phyloP scores from a whole-genome alignment of 495 filamentous ascomycete genomes.

The Aspergillus carlsbadensis region DNA sequence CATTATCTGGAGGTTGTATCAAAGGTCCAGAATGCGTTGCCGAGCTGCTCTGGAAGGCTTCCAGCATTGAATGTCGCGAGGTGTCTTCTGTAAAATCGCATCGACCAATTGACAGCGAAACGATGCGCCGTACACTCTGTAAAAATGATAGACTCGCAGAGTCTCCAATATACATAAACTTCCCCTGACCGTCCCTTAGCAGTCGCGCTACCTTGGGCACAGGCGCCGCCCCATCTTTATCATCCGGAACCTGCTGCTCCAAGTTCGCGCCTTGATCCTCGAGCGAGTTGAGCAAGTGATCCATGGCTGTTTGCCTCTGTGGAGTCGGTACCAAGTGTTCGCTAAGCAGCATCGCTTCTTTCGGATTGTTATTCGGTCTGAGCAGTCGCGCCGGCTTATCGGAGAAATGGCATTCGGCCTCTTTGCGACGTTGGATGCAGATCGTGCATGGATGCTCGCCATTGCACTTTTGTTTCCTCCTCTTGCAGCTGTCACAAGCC shows the following conservation, averaged over 20 bases:
- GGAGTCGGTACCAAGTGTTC: constrained; percentile 34
- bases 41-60: constrained; percentile 49
- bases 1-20: constrained; percentile 30
- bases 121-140: constrained; percentile 70
- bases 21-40: constrained; percentile 31
- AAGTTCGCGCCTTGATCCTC: constrained; percentile 37
- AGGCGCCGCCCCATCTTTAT: constrained; percentile 40
- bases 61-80: constrained; percentile 65
- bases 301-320: constrained; percentile 42
- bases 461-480: constrained; percentile 80
- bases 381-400: constrained; percentile 42
- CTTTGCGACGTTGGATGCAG: constrained; percentile 58
- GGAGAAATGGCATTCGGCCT: constrained; percentile 45
- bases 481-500: constrained; percentile 77
- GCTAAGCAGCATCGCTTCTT: constrained; percentile 42
- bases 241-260: constrained; percentile 34
- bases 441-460: constrained; percentile 68
- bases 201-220: constrained; percentile 50
- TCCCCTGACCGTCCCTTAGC: constrained; percentile 52
- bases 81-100: constrained; percentile 70
- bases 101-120: constrained; percentile 61
- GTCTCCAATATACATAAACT: constrained; percentile 70
- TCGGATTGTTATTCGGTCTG: constrained; percentile 29
- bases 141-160: constrained; percentile 70
- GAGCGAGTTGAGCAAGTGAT: constrained; percentile 38